Base-by-base conservation (phyloP, 148 eudicot species). In the Diospyros lotus region DNA sequence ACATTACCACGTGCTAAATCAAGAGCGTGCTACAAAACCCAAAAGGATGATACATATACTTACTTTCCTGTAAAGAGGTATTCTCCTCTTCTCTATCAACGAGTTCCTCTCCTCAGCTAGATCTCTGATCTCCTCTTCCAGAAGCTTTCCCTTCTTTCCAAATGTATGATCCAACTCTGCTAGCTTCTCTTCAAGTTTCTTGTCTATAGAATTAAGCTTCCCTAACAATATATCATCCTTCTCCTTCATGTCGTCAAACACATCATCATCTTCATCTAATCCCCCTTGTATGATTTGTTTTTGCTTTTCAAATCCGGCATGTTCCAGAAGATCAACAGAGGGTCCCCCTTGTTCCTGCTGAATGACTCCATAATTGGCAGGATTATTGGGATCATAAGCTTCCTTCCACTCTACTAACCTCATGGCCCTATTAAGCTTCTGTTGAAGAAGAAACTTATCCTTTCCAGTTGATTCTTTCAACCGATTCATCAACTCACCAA, bases 101-200 rank as follows among this genome's bases (percentile, higher is more conserved):
- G 91, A 82, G 77, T 94, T 95, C 76, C 98, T 85, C 83, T 92
- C 96, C 79, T 92, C 96, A 12, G 98, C 98, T 64, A 95, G 97
- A 71, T 89, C 91, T 75, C 94, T 88, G 43, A 95, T 90, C 80
- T 95, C 96, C 81, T 90, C 96, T 82, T 95, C 98, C 77, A 95
- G 73, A 73, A 85, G 80, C 81, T 86, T 92, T 65, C 94, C 98
- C 79, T 87, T 95, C 88, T 79, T 95, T 55, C 98, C 98, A 63
- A 92, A 95, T 42, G 98, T 95, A 75, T 89, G 89, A 65, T 92
- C 96, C 87, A 95, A 84, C 68, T 87, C 85, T 2, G 86, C 89
- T 14, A 95, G 84, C 83, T 95, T 95, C 82, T 87, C 88, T 69
- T 95, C 97, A 68, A 95, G 93, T 78, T 74, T 63, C 82, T 79